Percentiles rank a stretch among this genome's conserved stretches.
Evolutionary conservation across 441 rosid genomes (phyloP).

Genomic region (Populus hybrid): DNA sequence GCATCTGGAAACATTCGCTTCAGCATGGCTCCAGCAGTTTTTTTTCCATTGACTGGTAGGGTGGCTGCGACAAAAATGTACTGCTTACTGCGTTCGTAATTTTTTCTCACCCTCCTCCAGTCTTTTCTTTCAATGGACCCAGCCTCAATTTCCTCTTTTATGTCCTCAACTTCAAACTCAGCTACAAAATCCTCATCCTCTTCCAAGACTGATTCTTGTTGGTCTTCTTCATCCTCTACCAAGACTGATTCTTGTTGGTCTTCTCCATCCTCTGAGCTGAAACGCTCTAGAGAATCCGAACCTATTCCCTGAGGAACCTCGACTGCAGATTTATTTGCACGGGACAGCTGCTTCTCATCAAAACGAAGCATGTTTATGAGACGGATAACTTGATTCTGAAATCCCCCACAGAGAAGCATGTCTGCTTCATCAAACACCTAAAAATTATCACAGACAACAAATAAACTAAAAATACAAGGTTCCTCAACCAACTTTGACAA

Average conservation of each 20-base stretch:
- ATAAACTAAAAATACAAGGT: background rate
- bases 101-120: slow-evolving; percentile 75
- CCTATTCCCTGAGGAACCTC: slow-evolving; percentile 26
- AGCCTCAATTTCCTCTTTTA: slow-evolving; percentile 27
- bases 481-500: slow-evolving; percentile 17
- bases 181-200: slow-evolving; percentile 39
- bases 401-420: slow-evolving; percentile 90
- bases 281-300: slow-evolving; percentile 21
- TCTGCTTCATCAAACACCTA: slow-evolving; percentile 99
- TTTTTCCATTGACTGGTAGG: slow-evolving; percentile 56
- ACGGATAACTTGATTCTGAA: slow-evolving; percentile 82
- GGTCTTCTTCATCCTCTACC: slow-evolving; percentile 29
- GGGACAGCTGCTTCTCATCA: slow-evolving; percentile 71
- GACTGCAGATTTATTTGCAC: slow-evolving; percentile 24
- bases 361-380: slow-evolving; percentile 73
- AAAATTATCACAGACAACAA: slow-evolving; percentile 17
- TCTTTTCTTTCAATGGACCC: slow-evolving; percentile 40
- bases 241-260: slow-evolving; percentile 28
- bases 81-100: slow-evolving; percentile 15
- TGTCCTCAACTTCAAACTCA: slow-evolving; percentile 17
- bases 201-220: slow-evolving; percentile 35
- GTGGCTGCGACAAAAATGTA: no score
- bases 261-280: slow-evolving; percentile 26
- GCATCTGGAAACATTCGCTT: slow-evolving; percentile 91
- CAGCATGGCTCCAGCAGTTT: slow-evolving; percentile 84